phyloP scores from a whole-genome alignment of 805 yeast genomes.

The Barnettozyma pratensis region DNA sequence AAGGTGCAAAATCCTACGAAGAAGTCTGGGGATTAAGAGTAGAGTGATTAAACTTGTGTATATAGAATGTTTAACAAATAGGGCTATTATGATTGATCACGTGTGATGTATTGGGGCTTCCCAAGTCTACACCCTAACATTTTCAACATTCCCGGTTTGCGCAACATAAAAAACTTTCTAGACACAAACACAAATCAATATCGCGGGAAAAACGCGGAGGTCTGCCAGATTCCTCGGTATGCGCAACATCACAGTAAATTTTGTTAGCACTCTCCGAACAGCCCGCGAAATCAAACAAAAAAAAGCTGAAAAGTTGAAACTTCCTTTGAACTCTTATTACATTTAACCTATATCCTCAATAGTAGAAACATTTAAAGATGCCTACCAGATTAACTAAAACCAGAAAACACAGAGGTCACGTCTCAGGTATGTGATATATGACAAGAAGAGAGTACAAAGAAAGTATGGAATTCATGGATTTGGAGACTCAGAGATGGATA shows the following conservation, averaged over 20 bases:
- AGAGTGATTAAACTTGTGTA: conserved; percentile 9
- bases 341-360: conserved; percentile 5
- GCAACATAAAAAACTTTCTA: neutral
- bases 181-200: no score
- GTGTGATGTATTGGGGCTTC: neutral
- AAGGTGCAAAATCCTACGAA: conserved; percentile 53
- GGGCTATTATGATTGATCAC: neutral
- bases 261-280: neutral
- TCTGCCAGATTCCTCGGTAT: conserved; percentile 1
- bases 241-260: conserved; percentile 1
- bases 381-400: conserved; percentile 99
- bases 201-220: neutral
- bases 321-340: conserved; percentile 7
- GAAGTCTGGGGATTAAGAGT: conserved; percentile 56
- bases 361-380: conserved; percentile 48
- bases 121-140: neutral
- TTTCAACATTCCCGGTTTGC: neutral
- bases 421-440: conserved; percentile 75
- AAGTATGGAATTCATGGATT: neutral
- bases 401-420: conserved; percentile 99
- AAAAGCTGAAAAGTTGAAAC: conserved; percentile 21
- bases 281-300: conserved; percentile 11
- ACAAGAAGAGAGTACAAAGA: neutral
- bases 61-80: no score
- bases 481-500: no score